phyloP scores from a whole-genome alignment of 108 stramenopile species.

The Thalassiosira profunda region DNA sequence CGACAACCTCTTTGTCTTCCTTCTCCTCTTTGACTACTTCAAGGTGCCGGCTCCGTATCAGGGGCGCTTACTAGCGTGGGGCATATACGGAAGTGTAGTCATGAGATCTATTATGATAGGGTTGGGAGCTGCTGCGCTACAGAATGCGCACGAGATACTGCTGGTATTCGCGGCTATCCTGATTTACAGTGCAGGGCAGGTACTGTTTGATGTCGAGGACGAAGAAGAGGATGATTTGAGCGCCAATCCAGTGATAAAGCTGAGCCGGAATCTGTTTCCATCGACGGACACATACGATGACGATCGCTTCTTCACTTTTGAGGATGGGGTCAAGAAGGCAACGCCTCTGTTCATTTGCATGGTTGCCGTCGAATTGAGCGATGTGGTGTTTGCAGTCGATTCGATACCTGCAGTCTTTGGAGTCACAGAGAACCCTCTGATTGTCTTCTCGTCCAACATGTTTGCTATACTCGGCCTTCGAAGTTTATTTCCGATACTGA shows the following conservation, averaged over 20 bases:
- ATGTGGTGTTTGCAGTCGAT: slow-evolving; percentile 97
- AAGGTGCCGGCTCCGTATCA: slow-evolving; percentile 72
- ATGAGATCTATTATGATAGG: slow-evolving; percentile 97
- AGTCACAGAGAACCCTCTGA: slow-evolving; percentile 94
- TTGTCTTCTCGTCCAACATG: slow-evolving; percentile 96
- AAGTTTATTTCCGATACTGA: slow-evolving; percentile 92
- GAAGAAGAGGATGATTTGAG: slow-evolving; percentile 84
- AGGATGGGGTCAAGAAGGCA: slow-evolving; percentile 80
- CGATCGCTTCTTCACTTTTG: slow-evolving; percentile 87
- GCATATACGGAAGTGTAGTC: slow-evolving; percentile 87
- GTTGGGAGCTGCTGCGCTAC: slow-evolving; percentile 86
- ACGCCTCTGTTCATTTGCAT: slow-evolving; percentile 96
- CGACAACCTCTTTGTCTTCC: slow-evolving; percentile 94
- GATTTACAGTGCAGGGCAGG: slow-evolving; percentile 77
- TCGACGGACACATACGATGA: slow-evolving; percentile 87
- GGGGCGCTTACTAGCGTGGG: slow-evolving; percentile 86
- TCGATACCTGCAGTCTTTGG: slow-evolving; percentile 97
- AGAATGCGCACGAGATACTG: slow-evolving; percentile 85
- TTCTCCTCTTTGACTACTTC: slow-evolving; percentile 92
- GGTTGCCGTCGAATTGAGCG: slow-evolving; percentile 94
- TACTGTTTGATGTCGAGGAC: slow-evolving; percentile 72
- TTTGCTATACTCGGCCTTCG: slow-evolving; percentile 97
- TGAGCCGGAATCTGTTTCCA: slow-evolving; percentile 66
- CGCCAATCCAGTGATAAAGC: slow-evolving; percentile 76
- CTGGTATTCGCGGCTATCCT: slow-evolving; percentile 93